phyloP scores from a whole-genome alignment of 1,284 basidiomycete species.

The Tilletiopsis washingtonensis region DNA sequence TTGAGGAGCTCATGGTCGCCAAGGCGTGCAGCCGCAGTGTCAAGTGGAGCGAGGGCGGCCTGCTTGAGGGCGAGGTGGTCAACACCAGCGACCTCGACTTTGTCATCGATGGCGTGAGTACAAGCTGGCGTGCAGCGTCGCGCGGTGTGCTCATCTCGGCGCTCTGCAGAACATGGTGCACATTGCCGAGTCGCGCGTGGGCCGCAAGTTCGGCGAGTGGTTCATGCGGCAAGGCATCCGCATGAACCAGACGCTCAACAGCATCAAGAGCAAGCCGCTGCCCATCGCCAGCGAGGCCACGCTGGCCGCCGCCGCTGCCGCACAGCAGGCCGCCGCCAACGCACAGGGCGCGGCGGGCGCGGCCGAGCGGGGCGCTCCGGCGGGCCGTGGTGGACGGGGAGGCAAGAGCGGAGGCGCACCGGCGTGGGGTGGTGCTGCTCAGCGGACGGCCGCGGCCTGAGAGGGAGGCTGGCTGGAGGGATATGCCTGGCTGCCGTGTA shows the following conservation, averaged over 20 bases:
- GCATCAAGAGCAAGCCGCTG: slow-evolving; percentile 31
- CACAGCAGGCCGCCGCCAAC: background rate
- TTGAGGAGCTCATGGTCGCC: slow-evolving; percentile 94
- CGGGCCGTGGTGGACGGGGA: background rate
- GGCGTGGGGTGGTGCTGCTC: slow-evolving; percentile 3
- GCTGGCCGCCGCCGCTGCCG: slow-evolving; percentile 1
- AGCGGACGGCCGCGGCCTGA: background rate
- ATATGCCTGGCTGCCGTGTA: too few relatives aligned
- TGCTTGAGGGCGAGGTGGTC: slow-evolving; percentile 78
- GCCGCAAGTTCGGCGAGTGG: slow-evolving; percentile 86
- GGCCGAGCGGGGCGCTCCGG: background rate
- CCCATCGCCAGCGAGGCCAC: slow-evolving; percentile 17
- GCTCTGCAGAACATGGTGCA: slow-evolving; percentile 76
- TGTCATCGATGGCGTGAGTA: slow-evolving; percentile 75
- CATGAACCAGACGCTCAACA: slow-evolving; percentile 33
- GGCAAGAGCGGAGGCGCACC: background rate
- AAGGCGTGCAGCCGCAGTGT: slow-evolving; percentile 63
- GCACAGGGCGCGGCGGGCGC: background rate
- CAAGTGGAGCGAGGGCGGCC: slow-evolving; percentile 59
- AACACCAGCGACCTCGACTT: slow-evolving; percentile 91
- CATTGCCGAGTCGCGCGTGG: slow-evolving; percentile 85
- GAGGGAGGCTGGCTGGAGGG: too few relatives aligned
- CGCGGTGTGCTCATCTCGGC: background rate
- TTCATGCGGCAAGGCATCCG: slow-evolving; percentile 63
- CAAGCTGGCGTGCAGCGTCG: background rate